Evolutionary conservation across 2,329 filamentous ascomycete species (phyloP), one percentile per base, ranked within the genome.

Genomic region (Beauveria pseudobassiana): DNA sequence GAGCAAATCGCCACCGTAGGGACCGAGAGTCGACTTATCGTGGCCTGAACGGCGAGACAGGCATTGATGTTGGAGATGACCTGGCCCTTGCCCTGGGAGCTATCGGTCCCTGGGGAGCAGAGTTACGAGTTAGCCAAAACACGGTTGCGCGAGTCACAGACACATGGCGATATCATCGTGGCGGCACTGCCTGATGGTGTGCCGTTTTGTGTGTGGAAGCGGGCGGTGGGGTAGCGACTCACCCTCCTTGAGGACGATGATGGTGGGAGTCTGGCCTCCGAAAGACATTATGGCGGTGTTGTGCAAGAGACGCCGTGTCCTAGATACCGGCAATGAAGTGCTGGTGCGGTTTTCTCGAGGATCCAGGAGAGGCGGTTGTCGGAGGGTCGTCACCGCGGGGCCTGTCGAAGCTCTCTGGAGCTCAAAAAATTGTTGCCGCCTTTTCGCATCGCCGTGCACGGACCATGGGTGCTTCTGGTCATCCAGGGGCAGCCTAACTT

Each of bases 21-120:
- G 95, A 46, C 95, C 95, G 42, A 99, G 83, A 22, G 95, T 99
- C 71, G 89, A 91, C 80, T 96, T 80, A 99, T 93, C 63, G 93
- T 98, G 56, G 88, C 85, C 79, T 99, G 95, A 46, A 99, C 93
- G 26, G 95, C 93, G 70, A 97, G 82, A 76, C 95, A 99, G 68
- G 95, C 95, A 80, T 96, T 97, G 80, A 99, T 98, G 78, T 99
- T 99, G 70, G 93, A 96, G 71, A 99, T 79, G 71, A 99, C 89
- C 79, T 99, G 95, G 61, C 93, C 93, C 76, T 96, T 95, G 72
- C 95, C 95, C 78, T 99, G 95, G 59, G 95, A 98, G 70, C 92
- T 87, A 77, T 99, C 95, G 80, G 95, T 99, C 71, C 95, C 95
- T 97, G 71, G 65, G 66, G 48, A 53, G 24, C 42, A 34, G 54